Evolutionary conservation across 768 basidiomycete species (phyloP).

Genomic region (Macrolepiota albuminosa): DNA sequence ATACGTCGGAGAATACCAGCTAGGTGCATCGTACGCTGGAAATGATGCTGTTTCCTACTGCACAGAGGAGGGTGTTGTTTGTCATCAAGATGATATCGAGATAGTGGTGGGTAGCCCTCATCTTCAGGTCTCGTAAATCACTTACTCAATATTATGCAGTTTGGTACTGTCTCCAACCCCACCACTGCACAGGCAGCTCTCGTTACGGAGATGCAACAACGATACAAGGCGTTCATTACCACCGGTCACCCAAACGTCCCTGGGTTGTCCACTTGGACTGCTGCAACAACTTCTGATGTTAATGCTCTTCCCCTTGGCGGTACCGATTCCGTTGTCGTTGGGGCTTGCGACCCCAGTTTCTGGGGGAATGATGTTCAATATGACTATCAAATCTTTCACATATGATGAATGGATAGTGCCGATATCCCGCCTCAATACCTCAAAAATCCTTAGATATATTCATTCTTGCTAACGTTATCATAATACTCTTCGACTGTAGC

Average conservation of each 20-base stretch:
- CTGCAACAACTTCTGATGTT: slow-evolving; percentile 46
- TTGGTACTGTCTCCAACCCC: slow-evolving; percentile 56
- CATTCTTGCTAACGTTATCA: background rate
- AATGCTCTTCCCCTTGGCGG: slow-evolving; percentile 62
- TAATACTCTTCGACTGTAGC: slow-evolving; percentile 20
- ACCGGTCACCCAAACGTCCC: slow-evolving; percentile 58
- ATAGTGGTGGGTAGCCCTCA: slow-evolving; percentile 53
- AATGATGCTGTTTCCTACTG: slow-evolving; percentile 58
- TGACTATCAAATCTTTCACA: slow-evolving; percentile 65
- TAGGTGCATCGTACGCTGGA: slow-evolving; percentile 69
- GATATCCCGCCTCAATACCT: background rate
- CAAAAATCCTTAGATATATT: background rate
- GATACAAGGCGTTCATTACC: slow-evolving; percentile 62
- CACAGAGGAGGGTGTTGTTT: slow-evolving; percentile 50
- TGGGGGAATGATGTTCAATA: slow-evolving; percentile 63
- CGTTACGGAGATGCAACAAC: slow-evolving; percentile 59
- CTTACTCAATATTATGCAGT: slow-evolving; percentile 20
- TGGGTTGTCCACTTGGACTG: slow-evolving; percentile 47
- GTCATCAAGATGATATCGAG: slow-evolving; percentile 81
- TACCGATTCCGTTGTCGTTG: slow-evolving; percentile 42
- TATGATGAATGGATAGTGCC: slow-evolving; percentile 23
- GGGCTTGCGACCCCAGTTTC: slow-evolving; percentile 60
- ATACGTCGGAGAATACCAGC: slow-evolving; percentile 60
- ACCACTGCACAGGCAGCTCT: slow-evolving; percentile 52
- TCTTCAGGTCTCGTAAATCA: background rate